Evolutionary conservation across 2,329 filamentous ascomycete genomes (phyloP).

Genomic region (Curvularia sp.): DNA sequence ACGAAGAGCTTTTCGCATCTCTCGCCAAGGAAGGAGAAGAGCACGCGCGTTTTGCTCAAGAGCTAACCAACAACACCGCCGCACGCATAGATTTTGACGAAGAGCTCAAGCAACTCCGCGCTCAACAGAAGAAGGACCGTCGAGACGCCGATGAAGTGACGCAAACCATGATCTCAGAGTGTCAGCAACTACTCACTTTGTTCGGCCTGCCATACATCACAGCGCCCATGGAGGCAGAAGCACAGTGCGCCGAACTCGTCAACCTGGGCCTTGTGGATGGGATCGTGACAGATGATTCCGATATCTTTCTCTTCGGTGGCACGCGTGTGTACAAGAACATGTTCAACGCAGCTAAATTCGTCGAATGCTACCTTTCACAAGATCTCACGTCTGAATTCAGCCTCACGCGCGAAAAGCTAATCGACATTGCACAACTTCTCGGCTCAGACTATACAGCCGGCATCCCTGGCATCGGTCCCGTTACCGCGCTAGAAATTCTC

Average conservation of each 20-base stretch:
- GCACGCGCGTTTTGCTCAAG: slow-evolving; percentile 88
- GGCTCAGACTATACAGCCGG: slow-evolving; percentile 97
- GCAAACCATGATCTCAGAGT: slow-evolving; percentile 93
- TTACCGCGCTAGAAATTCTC: slow-evolving; percentile 92
- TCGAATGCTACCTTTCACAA: slow-evolving; percentile 87
- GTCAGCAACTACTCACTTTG: slow-evolving; percentile 84
- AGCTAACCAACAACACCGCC: slow-evolving; percentile 77
- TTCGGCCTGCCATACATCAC: slow-evolving; percentile 97
- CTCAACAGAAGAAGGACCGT: slow-evolving; percentile 95
- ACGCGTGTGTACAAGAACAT: slow-evolving; percentile 99
- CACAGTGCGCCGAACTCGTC: slow-evolving; percentile 93
- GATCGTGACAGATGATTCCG: slow-evolving; percentile 96
- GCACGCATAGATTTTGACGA: slow-evolving; percentile 78
- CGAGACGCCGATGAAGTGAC: slow-evolving; percentile 97
- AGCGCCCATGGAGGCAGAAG: slow-evolving; percentile 98
- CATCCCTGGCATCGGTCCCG: slow-evolving; percentile 86
- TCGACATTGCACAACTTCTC: slow-evolving; percentile 86
- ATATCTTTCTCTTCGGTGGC: slow-evolving; percentile 95
- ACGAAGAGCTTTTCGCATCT: slow-evolving; percentile 85
- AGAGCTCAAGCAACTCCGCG: slow-evolving; percentile 84
- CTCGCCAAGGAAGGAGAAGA: slow-evolving; percentile 92
- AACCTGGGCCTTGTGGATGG: slow-evolving; percentile 88
- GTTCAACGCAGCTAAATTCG: slow-evolving; percentile 98
- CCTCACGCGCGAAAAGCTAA: slow-evolving; percentile 83
- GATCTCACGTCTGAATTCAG: slow-evolving; percentile 92